Evolutionary conservation across 176 grass and related monocot genomes (phyloP).

Genomic region (Zoysia pacifica): DNA sequence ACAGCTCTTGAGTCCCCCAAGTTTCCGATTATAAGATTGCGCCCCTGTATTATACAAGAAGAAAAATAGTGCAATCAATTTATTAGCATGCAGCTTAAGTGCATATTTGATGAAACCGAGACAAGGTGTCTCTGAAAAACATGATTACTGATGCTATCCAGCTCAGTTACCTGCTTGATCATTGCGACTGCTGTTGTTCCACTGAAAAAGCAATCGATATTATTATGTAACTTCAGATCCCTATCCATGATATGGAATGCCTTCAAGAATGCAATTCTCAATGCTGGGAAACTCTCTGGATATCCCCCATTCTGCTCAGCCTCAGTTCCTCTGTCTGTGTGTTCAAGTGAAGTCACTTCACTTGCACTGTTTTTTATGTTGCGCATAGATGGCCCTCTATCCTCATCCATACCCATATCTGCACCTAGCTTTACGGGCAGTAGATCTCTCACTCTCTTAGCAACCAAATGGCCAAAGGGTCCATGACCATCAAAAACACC

Average conservation of each 20-base stretch:
- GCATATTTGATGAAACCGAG: neutral
- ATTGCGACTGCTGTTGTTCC: constrained; percentile 85
- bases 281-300: constrained; percentile 52
- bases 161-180: constrained; percentile 73
- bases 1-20: constrained; percentile 79
- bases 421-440: constrained; percentile 69
- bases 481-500: constrained; percentile 97
- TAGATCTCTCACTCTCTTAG: constrained; percentile 91
- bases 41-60: constrained; percentile 46
- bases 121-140: constrained; percentile 26
- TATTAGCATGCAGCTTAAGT: constrained; percentile 20
- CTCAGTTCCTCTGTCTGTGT: constrained; percentile 35
- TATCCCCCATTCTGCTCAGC: constrained; percentile 53
- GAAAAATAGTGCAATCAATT: constrained; percentile 15
- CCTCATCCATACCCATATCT: constrained; percentile 42
- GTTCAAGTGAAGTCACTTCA: constrained; percentile 38
- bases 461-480: constrained; percentile 86
- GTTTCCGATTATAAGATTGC: constrained; percentile 71
- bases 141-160: neutral
- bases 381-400: constrained; percentile 42
- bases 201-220: constrained; percentile 86
- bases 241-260: constrained; percentile 80
- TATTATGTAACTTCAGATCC: constrained; percentile 73
- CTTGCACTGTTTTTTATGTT: constrained; percentile 46
- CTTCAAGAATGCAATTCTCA: constrained; percentile 72